Evolutionary conservation across 2,329 filamentous ascomycete genomes (phyloP), one percentile per base, ranked within the genome.

Genomic region (Ophiosphaerella herpotricha): DNA sequence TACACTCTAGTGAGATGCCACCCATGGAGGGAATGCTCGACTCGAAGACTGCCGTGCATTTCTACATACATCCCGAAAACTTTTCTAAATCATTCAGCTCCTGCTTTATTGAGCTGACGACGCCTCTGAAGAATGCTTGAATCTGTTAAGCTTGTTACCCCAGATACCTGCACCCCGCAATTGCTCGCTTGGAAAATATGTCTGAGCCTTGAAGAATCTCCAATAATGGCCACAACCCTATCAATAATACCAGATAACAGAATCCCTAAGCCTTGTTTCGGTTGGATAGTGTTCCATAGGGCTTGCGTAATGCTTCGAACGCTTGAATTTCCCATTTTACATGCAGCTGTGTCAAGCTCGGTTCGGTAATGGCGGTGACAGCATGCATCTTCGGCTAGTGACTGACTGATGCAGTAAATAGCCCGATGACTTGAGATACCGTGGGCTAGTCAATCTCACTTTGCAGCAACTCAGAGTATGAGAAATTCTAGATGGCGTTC

Each of bases 21-120:
- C 39, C 21, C 13, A 9, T 23, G 12, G 7, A 9, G n/a, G 6
- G 3, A 31, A 14, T 9, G 6, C 24, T 7, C 23, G 13, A 31
- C 16, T 7, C 7, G 8, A 37, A 5, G 45, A 47, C 38, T 47
- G 45, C 45, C 38, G 45, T 23, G 18, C 12, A n/a, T 7, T 26
- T 12, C 14, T 13, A 39, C 14, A 26, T 29, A 23, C 32, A 21
- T 21, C 12, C 8, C 32, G 14, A 11, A 29, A 33, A 21, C 7
- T 34, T 43, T 46, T 24, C 33, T 46, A 11, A 32, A 36, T 39
- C 41, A 41, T 24, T 46, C 16, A 13, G 23, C 12, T 26, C 12
- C 2, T 36, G 36, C 51, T 62, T 63, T 24, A 64, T 63, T 64
- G 58, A 44, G 61, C 60, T 62, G 42, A 64, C 60, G 61, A 61